Conservation (phyloP, 345 rosid genomes). For the Citrus maxima region DNA sequence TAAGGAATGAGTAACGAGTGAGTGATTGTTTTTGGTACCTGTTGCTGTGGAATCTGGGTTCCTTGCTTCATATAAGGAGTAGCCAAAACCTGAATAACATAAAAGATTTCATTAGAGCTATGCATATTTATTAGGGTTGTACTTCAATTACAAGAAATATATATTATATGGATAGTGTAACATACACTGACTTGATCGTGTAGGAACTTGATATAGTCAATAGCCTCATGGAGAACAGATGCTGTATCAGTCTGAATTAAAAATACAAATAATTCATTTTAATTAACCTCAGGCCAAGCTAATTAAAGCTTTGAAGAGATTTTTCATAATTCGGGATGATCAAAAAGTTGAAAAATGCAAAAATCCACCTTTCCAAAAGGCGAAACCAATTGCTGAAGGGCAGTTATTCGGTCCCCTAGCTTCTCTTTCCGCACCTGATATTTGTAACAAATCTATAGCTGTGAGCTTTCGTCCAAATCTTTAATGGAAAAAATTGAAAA, state of each 20-base stretch:
- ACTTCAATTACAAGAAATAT: not conserved
- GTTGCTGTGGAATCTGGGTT: conserved; percentile 57
- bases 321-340: too few relatives aligned
- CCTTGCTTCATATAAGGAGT: conserved; percentile 61
- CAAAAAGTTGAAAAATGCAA: conserved; percentile 15
- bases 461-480: conserved; percentile 12
- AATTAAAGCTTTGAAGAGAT: too few relatives aligned
- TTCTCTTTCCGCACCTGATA: conserved; percentile 87
- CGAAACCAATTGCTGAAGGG: conserved; percentile 92
- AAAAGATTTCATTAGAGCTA: not conserved
- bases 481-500: not conserved
- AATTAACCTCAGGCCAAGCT: not conserved
- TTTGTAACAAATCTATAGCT: conserved; percentile 25
- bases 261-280: not conserved
- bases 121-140: not conserved
- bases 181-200: conserved; percentile 75
- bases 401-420: conserved; percentile 95
- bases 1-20: not conserved
- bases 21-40: conserved; percentile 35
- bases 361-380: conserved; percentile 89
- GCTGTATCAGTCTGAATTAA: conserved; percentile 88
- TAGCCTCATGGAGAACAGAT: conserved; percentile 89
- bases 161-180: not conserved
- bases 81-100: conserved; percentile 49
- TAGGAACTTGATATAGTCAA: conserved; percentile 75